Evolutionary conservation across 352 stramenopile genomes (phyloP).

Genomic region (Phytophthora boehmeriae): DNA sequence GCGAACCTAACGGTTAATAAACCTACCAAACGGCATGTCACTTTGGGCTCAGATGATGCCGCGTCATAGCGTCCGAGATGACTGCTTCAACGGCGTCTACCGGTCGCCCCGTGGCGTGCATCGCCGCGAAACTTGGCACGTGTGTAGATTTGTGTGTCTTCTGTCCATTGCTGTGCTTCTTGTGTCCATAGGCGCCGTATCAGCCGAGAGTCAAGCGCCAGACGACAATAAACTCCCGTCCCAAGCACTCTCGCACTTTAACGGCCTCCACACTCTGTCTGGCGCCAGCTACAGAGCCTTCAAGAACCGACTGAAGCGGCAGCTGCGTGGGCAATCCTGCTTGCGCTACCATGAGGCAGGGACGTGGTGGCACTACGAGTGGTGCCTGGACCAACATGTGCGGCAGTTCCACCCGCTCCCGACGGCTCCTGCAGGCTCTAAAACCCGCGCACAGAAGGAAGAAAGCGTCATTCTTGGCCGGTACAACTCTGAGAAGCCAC

Average conservation of each 20-base stretch:
- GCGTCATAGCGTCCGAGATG: constrained; percentile 20
- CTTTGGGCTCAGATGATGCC: constrained; percentile 31
- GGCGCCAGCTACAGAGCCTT: constrained; percentile 68
- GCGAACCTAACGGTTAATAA: not conserved
- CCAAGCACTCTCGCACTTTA: constrained; percentile 44
- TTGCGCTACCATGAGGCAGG: constrained; percentile 62
- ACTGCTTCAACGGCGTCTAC: not conserved
- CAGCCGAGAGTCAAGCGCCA: constrained; percentile 19
- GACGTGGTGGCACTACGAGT: constrained; percentile 89
- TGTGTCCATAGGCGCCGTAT: not conserved
- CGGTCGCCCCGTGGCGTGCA: not conserved
- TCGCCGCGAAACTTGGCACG: constrained; percentile 1
- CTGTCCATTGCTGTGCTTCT: constrained; percentile 24
- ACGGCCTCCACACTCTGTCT: constrained; percentile 64
- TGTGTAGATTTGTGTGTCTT: constrained; percentile 20
- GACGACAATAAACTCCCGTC: not conserved
- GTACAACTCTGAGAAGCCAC: constrained; percentile 35
- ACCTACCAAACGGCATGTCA: constrained; percentile 7
- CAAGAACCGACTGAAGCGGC: constrained; percentile 69
- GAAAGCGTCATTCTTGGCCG: constrained; percentile 50
- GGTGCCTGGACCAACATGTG: constrained; percentile 73
- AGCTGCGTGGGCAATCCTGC: constrained; percentile 55
- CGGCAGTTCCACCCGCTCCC: constrained; percentile 65
- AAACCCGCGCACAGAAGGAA: constrained; percentile 22
- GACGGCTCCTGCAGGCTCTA: not conserved